Conservation (phyloP, 371 early-diverging fungal genomes). For the Mortierella sp. region DNA sequence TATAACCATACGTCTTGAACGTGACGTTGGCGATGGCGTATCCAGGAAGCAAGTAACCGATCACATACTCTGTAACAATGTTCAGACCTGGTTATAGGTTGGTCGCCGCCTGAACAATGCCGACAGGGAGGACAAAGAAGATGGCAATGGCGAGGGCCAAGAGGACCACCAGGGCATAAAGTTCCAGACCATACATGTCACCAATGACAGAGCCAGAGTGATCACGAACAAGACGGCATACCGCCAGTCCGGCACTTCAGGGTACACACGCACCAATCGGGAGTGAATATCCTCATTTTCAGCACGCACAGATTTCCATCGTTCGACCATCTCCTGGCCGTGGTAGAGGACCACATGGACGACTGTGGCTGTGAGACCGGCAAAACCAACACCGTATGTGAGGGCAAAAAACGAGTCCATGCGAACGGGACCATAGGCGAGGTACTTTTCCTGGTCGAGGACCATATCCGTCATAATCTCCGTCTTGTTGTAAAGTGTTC, state of each 20-base stretch:
- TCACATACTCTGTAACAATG: slow-evolving; percentile 62
- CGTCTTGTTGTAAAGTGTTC: slow-evolving; percentile 9
- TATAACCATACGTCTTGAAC: slow-evolving; percentile 60
- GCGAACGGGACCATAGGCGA: slow-evolving; percentile 63
- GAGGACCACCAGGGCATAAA: slow-evolving; percentile 61
- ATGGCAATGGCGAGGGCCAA: slow-evolving; percentile 62
- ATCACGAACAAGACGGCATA: slow-evolving; percentile 55
- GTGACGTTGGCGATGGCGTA: slow-evolving; percentile 63
- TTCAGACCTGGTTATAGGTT: slow-evolving; percentile 59
- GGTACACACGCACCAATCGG: slow-evolving; percentile 73
- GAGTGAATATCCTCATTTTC: slow-evolving; percentile 62
- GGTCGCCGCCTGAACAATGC: slow-evolving; percentile 62
- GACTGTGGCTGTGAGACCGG: slow-evolving; percentile 61
- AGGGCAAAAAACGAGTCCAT: slow-evolving; percentile 61
- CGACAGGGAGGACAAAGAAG: slow-evolving; percentile 66
- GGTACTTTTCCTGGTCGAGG: slow-evolving; percentile 59
- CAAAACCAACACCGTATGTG: slow-evolving; percentile 54
- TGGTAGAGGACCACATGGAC: slow-evolving; percentile 71
- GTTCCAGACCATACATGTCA: slow-evolving; percentile 57
- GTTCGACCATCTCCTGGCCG: slow-evolving; percentile 65
- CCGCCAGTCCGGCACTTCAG: slow-evolving; percentile 69
- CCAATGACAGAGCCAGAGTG: slow-evolving; percentile 51
- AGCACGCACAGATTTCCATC: slow-evolving; percentile 64
- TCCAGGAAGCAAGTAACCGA: slow-evolving; percentile 63
- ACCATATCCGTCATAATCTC: slow-evolving; percentile 26